Evolutionary conservation across 2,329 filamentous ascomycete genomes (phyloP), one percentile per base, ranked within the genome.

Genomic region (Aspergillus flavus): DNA sequence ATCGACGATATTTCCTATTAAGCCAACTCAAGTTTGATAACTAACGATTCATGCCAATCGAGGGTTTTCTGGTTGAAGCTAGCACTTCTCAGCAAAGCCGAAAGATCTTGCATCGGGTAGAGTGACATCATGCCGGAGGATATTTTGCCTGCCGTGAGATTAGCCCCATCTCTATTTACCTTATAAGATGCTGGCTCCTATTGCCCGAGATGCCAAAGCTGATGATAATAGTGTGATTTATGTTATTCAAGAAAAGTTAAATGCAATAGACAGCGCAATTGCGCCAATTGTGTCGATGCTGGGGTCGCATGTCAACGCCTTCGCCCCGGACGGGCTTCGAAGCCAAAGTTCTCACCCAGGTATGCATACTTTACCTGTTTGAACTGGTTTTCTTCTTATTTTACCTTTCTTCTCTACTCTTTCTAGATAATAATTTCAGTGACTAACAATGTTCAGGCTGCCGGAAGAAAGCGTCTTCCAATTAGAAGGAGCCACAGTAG

Each of bases 191-290:
- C 4, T 41, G 6, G 16, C 39, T 41, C 4, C 10, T 9, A 46
- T 46, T 11, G 10, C 21, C n/a, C 10, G 4, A 46, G 10, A 21
- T 23, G 2, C 4, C 10, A 46, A 46, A 11, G 10, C 28, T 45
- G 16, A 57, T 46, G 4, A 10, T 21, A 28, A 16, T 23, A 73
- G 71, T 73, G 70, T 61, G 70, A 73, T 61, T 57, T 66, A 6
- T 73, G 71, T 58, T 61, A 72, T 63, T 62, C 69, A 2, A 71
- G 70, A 65, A 73, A 74, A 69, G 61, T 72, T 3, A 72, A 69
- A 58, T 75, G 72, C 57, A 67, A 74, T 62, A 68, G 66, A 55
- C 61, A 67, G 39, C 41, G 56, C 7, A 53, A 55, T 23, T 75
- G 73, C 52, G 68, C 69, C 32, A 75, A 71, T 57, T 75, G 72